Evolutionary conservation across 306 rosid genomes (phyloP), one percentile per base, ranked within the genome.

Genomic region (Sesbania bispinosa): DNA sequence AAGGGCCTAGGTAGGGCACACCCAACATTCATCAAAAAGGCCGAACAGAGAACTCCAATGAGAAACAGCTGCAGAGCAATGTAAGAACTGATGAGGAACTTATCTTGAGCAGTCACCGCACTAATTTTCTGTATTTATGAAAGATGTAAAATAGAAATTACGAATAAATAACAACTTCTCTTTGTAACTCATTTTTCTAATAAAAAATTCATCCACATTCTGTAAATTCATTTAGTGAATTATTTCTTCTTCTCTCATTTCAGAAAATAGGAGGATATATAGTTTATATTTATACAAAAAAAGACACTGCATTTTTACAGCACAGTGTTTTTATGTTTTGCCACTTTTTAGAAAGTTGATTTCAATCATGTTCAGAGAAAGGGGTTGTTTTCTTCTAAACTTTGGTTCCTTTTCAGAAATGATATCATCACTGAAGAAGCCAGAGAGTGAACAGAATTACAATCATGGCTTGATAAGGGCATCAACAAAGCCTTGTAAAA

Each of bases 401-500:
- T 27, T 45, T 20, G 38, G 53, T 23, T 14, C 54, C 62, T 8
- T 77, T 62, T 46, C 81, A 89, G 96, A 83, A 60, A 86, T 79
- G 87, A 68, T 73, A 30, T 27, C 74, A 63, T 64, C 82, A 52
- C 60, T 89, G 58, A 87, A 63, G 73, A 76, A 73, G 74, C 52
- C 70, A 11, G 83, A 81, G 32, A 68, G 58, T 67, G 81, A 86
- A 39, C 70, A 70, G 29, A 71, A 42, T 62, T 71, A 46, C 78
- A 79, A 76, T 16, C 55, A 71, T 20, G 79, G 72, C 76, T 77
- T 84, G 75, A 41, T 29, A 41, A 85, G 81, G 78, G 90, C 92
- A 51, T 71, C 85, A 2, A 84, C 74, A 35, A 81, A 75, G 74
- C 88, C 83, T 74, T 67, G 65, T 47, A 89, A 83, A 83, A 75